Conservation (phyloP, 2,329 filamentous ascomycete genomes). For the Coniochaeta ligniaria region DNA sequence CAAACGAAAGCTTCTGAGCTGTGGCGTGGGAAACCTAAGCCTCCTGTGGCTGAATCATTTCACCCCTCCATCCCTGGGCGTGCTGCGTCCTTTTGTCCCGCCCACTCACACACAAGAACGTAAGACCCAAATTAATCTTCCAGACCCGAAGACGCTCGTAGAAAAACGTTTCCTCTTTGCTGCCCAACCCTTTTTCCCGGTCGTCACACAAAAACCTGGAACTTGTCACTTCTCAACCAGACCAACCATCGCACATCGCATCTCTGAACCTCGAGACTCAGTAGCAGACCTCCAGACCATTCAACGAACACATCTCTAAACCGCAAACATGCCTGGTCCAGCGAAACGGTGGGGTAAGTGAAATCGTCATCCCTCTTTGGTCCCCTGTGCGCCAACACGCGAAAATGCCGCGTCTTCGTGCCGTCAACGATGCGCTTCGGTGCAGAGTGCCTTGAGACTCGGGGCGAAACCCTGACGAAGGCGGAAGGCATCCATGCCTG, state of each 20-base stretch:
- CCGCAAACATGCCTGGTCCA: conserved; percentile 22
- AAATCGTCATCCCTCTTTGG: conserved; percentile 8
- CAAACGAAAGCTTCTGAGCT: no score
- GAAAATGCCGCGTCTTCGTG: background rate
- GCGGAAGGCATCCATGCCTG: background rate
- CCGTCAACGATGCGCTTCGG: background rate
- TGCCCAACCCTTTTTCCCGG: conserved; percentile 10
- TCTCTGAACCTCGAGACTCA: background rate
- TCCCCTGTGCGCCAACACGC: background rate
- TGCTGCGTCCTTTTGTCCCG: conserved; percentile 6
- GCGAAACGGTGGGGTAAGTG: conserved; percentile 32
- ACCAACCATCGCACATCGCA: background rate
- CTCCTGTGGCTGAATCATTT: background rate
- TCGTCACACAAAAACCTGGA: background rate
- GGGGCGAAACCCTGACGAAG: background rate
- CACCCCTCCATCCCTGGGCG: background rate
- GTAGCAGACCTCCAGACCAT: background rate
- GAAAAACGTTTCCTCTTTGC: conserved; percentile 5
- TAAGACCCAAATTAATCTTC: conserved; percentile 6
- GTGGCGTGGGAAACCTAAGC: no score
- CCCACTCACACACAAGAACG: background rate
- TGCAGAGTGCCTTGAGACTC: background rate
- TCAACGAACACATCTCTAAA: background rate
- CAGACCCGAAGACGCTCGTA: background rate
- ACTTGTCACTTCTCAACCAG: background rate